Evolutionary conservation across 441 rosid genomes (phyloP), one percentile per base, ranked within the genome.

Genomic region (Lepidium campestre): DNA sequence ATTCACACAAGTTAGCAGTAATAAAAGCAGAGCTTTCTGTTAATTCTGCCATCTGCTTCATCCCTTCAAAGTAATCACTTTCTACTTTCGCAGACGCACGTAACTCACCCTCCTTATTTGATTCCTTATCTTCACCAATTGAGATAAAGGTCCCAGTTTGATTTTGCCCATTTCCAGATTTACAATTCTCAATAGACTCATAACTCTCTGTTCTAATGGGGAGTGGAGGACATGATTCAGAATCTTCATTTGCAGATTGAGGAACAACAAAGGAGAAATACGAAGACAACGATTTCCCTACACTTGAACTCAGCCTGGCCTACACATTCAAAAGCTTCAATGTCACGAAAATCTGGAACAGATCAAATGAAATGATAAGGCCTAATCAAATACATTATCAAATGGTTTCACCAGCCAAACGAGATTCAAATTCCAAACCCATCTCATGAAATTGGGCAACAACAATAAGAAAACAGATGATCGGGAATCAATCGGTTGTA

Each of bases 11-110:
- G 48, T 83, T 79, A n/a, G 79, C 65, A 50, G 91, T 75, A 67
- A 94, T 82, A 75, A 91, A 86, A 62, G 75, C 72, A 23, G 99
- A 91, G 12, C 78, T 80, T 27, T 81, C 89, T 42, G 77, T 61
- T 62, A 91, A 85, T 66, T 81, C 77, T 6, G 44, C 46, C 57
- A 84, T 71, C 76, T 75, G 60, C 74, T 77, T 81, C 54, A 52
- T 46, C 12, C 83, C 87, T 42, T 72, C 84, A 65, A 62, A 77
- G 50, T 70, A 75, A 69, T 84, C 81, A 44, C 58, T 65, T 20
- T 79, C 70, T 40, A 78, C 87, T 71, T 80, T 78, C 63, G 62
- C 73, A 40, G 84, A 64, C 49, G 71, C 57, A 52, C 27, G 19
- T 20, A 68, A 77, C 32, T 49, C 81, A 44, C 55, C 61, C 18